Base-by-base conservation (phyloP, 169 alveolate genomes). In the Plasmodium gonderi region DNA sequence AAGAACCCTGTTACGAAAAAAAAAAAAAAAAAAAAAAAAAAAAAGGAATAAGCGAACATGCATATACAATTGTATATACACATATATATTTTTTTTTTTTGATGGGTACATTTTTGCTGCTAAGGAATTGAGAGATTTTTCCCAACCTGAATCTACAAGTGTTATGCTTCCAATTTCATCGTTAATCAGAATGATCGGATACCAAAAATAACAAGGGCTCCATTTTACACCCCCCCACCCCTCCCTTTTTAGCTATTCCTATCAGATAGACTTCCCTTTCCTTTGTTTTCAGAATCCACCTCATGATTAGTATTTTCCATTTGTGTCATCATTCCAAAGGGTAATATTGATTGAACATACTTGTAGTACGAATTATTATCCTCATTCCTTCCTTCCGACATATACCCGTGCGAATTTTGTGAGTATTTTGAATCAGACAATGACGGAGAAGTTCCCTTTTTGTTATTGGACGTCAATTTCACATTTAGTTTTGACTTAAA, bases 271-370 rank as follows among this genome's bases (percentile, higher is more conserved):
- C 29, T 20, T 79, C 23, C 11, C 69, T 60, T 79, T 33, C 47
- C 49, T 17, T 12, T 44, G n/a, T 29, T n/a, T 36, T 26, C 75
- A 33, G 87, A 78, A 78, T 78, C 26, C 7, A 31, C 36, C 29
- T 80, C 80, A 6, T 60, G n/a, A 23, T n/a, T 60, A 80, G 69
- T 45, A 38, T 65, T 38, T 23, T 14, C 91, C 74, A n/a, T 44
- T 23, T 64, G 78, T 20, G 80, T 12, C 74, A 65, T 64, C 29
- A 80, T 80, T 6, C 91, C 91, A 64, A 80, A 80, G 29, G 91
- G 91, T 38, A 80, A 44, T 7, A 80, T 80, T n/a, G 91, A 80
- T 65, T 80, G 91, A 9, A 80, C 91, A 80, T 80, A 80, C 9
- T 80, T 80, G 79, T 80, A 80, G 74, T 80, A 80, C 47, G 91